These are phyloP conservation scores for Ramalina peruviana DNA, from an alignment of 495 filamentous ascomycete species.

Conservation along the genomic window DNA sequence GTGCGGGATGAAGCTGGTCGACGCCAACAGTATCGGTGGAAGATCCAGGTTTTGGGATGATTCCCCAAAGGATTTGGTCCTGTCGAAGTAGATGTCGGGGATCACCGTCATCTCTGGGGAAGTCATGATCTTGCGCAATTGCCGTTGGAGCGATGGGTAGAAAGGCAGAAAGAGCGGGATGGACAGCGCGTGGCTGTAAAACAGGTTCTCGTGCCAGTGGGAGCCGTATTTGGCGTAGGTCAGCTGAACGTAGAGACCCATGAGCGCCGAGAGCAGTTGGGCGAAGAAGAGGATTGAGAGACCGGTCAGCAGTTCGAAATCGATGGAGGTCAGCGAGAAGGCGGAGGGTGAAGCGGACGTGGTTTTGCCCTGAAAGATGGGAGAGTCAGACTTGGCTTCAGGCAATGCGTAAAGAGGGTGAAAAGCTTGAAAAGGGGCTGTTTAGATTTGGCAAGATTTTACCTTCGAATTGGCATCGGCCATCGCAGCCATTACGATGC, in stretches of 20 bases:
- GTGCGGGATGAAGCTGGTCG: constrained; percentile 32
- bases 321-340: background rate
- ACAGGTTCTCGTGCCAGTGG: constrained; percentile 92
- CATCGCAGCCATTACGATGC: constrained; percentile 75
- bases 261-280: constrained; percentile 80
- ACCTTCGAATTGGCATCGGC: constrained; percentile 78
- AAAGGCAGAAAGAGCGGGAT: constrained; percentile 49
- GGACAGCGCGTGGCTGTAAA: constrained; percentile 77
- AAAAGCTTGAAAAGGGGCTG: background rate
- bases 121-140: constrained; percentile 10
- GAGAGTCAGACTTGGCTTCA: background rate
- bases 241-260: constrained; percentile 87
- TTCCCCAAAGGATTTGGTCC: background rate
- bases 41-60: background rate
- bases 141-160: constrained; percentile 28
- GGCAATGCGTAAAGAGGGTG: background rate
- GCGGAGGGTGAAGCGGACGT: constrained; percentile 1
- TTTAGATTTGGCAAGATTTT: constrained; percentile 9
- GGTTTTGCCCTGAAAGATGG: constrained; percentile 17
- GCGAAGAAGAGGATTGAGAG: constrained; percentile 76
- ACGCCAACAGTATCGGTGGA: constrained; percentile 23
- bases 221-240: constrained; percentile 74
- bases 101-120: constrained; percentile 25
- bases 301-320: constrained; percentile 48
- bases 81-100: background rate